phyloP scores from a whole-genome alignment of 1,284 basidiomycete species.

The Schizophyllum amplum region DNA sequence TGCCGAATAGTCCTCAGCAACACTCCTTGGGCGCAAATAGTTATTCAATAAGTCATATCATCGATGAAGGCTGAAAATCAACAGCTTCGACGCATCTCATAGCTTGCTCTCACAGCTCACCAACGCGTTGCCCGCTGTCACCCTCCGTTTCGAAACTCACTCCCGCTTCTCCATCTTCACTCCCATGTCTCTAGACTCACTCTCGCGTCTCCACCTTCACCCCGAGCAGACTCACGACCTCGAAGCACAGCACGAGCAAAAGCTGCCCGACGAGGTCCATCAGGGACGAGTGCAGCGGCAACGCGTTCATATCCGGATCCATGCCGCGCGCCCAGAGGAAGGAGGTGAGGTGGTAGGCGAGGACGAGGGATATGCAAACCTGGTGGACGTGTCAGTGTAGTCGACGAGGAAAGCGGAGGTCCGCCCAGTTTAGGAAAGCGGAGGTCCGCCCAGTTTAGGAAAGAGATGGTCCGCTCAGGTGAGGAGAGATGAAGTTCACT shows the following conservation, averaged over 20 bases:
- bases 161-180: not conserved
- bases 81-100: too few relatives aligned
- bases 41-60: too few relatives aligned
- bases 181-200: not conserved
- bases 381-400: too few relatives aligned
- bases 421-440: not conserved
- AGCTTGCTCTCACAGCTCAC: too few relatives aligned
- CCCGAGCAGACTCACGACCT: conserved; percentile 43
- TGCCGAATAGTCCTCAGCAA: too few relatives aligned
- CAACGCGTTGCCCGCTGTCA: too few relatives aligned
- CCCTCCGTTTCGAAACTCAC: not conserved
- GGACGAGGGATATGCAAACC: conserved; percentile 62
- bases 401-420: not conserved
- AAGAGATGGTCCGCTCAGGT: not conserved
- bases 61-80: too few relatives aligned
- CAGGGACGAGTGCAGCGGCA: conserved; percentile 85
- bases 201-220: conserved; percentile 18
- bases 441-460: not conserved
- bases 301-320: conserved; percentile 91
- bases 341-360: conserved; percentile 66
- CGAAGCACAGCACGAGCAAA: conserved; percentile 70
- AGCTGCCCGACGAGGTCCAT: conserved; percentile 91
- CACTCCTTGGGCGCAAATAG: too few relatives aligned
- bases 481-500: conserved; percentile 21
- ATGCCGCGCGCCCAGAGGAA: conserved; percentile 77